Percentiles rank a stretch among this genome's conserved stretches.
Evolutionary conservation across 345 rosid genomes (phyloP).

Genomic region (Arabidopsis arenosa): DNA sequence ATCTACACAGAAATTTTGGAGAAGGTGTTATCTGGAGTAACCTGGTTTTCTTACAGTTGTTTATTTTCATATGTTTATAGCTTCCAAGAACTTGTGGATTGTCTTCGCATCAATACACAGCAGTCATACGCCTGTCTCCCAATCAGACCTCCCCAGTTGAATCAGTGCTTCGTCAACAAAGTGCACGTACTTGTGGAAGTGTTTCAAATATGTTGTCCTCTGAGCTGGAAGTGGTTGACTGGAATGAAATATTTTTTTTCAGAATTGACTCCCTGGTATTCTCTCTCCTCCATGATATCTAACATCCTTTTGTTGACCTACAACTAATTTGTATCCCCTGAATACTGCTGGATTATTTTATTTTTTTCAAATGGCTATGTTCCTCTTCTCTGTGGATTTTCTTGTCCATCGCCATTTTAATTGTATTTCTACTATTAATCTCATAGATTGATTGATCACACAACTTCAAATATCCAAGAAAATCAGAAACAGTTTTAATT

Average conservation of each 20-base stretch:
- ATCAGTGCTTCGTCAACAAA: conserved; percentile 64
- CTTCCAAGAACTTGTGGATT: conserved; percentile 64
- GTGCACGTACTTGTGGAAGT: conserved; percentile 86
- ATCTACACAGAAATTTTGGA: conserved; percentile 18
- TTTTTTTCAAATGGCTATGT: neutral
- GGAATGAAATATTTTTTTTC: conserved; percentile 94
- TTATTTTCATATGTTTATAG: conserved; percentile 52
- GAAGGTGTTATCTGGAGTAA: conserved; percentile 29
- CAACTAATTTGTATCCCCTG: neutral
- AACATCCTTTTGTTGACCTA: conserved; percentile 27
- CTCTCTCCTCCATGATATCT: conserved; percentile 26
- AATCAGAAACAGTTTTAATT: conserved; percentile 12
- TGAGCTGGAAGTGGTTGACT: conserved; percentile 61
- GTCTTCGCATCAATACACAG: conserved; percentile 71
- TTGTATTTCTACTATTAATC: conserved; percentile 11
- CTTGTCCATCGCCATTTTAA: conserved; percentile 22
- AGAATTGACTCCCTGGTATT: conserved; percentile 77
- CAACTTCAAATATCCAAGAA: conserved; percentile 2
- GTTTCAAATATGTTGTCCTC: conserved; percentile 57
- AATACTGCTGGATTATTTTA: conserved; percentile 20
- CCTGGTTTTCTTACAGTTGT: conserved; percentile 34
- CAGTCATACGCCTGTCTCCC: conserved; percentile 62
- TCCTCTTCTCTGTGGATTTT: conserved; percentile 13
- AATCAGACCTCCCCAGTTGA: conserved; percentile 56
- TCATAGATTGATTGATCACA: conserved; percentile 1